Conservation (phyloP, 352 stramenopile species). For the Bremia lactucae region DNA sequence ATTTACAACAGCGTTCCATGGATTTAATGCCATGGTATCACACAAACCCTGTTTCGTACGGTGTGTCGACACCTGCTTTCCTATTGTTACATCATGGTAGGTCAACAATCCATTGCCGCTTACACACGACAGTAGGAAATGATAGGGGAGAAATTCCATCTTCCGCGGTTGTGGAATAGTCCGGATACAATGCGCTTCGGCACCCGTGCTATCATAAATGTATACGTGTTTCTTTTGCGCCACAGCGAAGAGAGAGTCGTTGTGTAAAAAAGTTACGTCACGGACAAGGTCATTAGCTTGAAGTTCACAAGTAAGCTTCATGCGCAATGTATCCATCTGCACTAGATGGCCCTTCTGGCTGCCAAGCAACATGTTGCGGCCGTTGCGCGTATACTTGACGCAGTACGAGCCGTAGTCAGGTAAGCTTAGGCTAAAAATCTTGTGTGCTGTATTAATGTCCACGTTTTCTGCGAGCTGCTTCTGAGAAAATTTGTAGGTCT, state of each 20-base stretch:
- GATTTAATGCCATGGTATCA: constrained; percentile 91
- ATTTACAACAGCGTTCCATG: constrained; percentile 94
- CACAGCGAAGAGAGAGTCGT: constrained; percentile 93
- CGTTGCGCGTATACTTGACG: constrained; percentile 92
- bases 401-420: constrained; percentile 89
- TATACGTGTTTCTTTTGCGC: constrained; percentile 97
- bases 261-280: constrained; percentile 96
- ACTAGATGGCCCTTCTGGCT: constrained; percentile 92
- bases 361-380: constrained; percentile 89
- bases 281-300: constrained; percentile 90
- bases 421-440: constrained; percentile 94
- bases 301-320: constrained; percentile 89
- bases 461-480: constrained; percentile 75
- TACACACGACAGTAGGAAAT: constrained; percentile 96
- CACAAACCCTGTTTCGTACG: constrained; percentile 89
- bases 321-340: constrained; percentile 89
- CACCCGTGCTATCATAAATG: constrained; percentile 96
- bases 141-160: constrained; percentile 97
- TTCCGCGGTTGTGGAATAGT: constrained; percentile 86
- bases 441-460: constrained; percentile 89
- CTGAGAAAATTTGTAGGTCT: constrained; percentile 94
- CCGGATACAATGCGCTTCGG: constrained; percentile 94
- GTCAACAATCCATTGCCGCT: constrained; percentile 85
- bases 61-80: constrained; percentile 87
- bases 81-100: constrained; percentile 96